These are phyloP conservation scores for Cenchrus purpureus DNA, from an alignment of 176 grass and related monocot species.

Conservation along the genomic window DNA sequence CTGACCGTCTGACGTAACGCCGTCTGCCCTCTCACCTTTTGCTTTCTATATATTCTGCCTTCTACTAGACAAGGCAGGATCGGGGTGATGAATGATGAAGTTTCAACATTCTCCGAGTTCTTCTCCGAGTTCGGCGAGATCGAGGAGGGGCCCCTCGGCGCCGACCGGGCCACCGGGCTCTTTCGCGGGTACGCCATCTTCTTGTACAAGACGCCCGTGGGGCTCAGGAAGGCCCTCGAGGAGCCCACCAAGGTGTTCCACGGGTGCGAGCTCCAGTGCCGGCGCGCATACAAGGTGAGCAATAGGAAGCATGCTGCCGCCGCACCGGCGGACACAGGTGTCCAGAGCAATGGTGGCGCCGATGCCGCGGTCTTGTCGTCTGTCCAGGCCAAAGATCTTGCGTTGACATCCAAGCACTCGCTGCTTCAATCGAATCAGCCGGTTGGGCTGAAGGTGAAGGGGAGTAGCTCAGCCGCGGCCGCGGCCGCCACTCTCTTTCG, in stretches of 20 bases:
- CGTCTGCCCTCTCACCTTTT: too few relatives aligned
- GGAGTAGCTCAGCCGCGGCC: not conserved
- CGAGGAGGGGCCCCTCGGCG: constrained; percentile 47
- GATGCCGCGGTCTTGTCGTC: not conserved
- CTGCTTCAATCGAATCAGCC: not conserved
- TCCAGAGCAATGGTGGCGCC: not conserved
- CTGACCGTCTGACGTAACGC: too few relatives aligned
- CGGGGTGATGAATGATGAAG: too few relatives aligned
- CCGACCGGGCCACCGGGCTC: constrained; percentile 37
- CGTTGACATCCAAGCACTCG: constrained; percentile 13
- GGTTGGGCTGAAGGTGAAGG: not conserved
- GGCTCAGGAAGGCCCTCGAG: constrained; percentile 53
- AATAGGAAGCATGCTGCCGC: constrained; percentile 29
- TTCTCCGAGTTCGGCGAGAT: constrained; percentile 64
- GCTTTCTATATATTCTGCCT: too few relatives aligned
- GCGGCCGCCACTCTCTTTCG: not conserved
- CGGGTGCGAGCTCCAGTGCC: constrained; percentile 58
- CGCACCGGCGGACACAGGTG: not conserved
- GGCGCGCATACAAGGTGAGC: constrained; percentile 38
- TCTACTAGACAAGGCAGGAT: too few relatives aligned
- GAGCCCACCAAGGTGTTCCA: constrained; percentile 61
- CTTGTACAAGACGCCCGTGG: constrained; percentile 51
- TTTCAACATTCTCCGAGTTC: too few relatives aligned
- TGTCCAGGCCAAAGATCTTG: constrained; percentile 18
- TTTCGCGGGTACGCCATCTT: constrained; percentile 60